Evolutionary conservation across 371 early-diverging fungal species (phyloP), one percentile per base, ranked within the genome.

Genomic region (Mucor circinelloides): DNA sequence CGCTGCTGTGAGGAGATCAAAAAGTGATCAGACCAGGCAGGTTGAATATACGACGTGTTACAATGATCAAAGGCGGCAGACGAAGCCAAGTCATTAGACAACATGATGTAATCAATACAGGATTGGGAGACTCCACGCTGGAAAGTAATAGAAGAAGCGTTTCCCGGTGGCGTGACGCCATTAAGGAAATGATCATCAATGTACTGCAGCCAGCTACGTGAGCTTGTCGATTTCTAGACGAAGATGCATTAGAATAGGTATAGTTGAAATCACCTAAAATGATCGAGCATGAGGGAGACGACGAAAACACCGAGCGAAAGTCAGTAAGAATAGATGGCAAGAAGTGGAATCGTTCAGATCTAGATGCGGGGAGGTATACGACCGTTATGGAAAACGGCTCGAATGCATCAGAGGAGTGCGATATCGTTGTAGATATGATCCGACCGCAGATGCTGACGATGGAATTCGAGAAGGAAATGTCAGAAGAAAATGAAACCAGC

Each of bases 241-340:
- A 28, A 15, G 48, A 50, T 6, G 42, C 30, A 52, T 52, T 15
- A 2, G 55, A 34, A 23, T 54, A 54, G 8, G n/a, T 38, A 32
- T 67, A 67, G 17, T 67, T 67, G 34, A 67, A 62, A 46, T 67
- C 62, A 17, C 58, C 68, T 4, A 67, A n/a, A 8, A 67, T 28
- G n/a, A 67, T 61, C 15, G 15, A 15, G 6, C 56, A n/a, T 10
- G 50, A 23, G 3, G 64, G 56, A 28, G 38, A 52, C 23, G 50
- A 27, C 17, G 50, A n/a, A 32, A 38, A 55, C 23, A 30, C 28
- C 36, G 52, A 31, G 25, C 38, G n/a, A 52, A 19, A 31, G 30
- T 32, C 23, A 28, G 44, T 25, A 15, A 57, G 44, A 44, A 27
- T 28, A 23, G n/a, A 9, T 1, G 40, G 13, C n/a, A 21, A 63